These are phyloP conservation scores for Rubia yunnanensis DNA, from an alignment of 257 asterid species.

Conservation along the genomic window DNA sequence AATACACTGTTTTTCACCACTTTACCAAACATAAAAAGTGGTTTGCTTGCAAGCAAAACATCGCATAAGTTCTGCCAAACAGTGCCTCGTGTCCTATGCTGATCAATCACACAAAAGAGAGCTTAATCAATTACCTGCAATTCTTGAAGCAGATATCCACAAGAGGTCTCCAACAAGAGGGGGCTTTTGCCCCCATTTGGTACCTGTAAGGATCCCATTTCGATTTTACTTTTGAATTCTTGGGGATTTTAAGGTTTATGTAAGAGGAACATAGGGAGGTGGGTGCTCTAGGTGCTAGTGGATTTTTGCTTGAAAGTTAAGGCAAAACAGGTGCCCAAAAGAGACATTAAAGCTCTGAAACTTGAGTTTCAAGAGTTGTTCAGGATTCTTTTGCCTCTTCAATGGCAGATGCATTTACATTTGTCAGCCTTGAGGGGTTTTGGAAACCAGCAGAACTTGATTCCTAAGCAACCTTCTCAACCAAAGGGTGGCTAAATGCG, in stretches of 20 bases:
- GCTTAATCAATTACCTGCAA: conserved; percentile 79
- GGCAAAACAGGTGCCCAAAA: conserved; percentile 48
- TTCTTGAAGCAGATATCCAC: conserved; percentile 89
- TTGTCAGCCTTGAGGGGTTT: conserved; percentile 18
- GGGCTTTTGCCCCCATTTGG: conserved; percentile 46
- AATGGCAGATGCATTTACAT: not conserved
- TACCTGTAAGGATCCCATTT: conserved; percentile 60
- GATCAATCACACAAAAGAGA: conserved; percentile 1
- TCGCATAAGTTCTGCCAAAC: no score
- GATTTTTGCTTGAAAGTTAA: conserved; percentile 86
- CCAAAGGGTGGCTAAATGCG: conserved; percentile 2
- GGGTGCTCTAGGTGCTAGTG: conserved; percentile 33
- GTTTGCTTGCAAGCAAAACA: no score
- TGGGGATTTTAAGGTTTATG: conserved; percentile 20
- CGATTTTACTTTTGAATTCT: conserved; percentile 17
- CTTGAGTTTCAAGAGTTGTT: conserved; percentile 61
- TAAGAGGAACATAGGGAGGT: conserved; percentile 32
- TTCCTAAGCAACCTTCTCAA: conserved; percentile 54
- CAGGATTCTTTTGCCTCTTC: conserved; percentile 20
- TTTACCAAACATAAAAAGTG: no score
- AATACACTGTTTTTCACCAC: no score
- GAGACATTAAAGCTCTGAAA: conserved; percentile 33
- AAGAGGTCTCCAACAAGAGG: conserved; percentile 68
- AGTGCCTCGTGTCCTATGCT: no score
- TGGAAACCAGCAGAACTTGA: conserved; percentile 35